phyloP scores from a whole-genome alignment of 225 moss, liverwort and hornwort species.

The Neckera pumila region DNA sequence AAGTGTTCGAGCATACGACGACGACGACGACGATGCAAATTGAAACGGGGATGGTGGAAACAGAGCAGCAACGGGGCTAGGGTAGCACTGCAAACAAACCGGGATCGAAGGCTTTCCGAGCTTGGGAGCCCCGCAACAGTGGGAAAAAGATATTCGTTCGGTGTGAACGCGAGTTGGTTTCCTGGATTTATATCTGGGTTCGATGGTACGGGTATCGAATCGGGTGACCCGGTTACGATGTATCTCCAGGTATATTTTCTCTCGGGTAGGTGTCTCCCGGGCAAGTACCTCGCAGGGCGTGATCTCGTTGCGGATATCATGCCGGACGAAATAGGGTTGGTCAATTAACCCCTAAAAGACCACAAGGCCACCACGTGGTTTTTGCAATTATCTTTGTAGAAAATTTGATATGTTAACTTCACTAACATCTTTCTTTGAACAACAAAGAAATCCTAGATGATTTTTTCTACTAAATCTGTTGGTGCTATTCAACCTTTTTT shows the following conservation, averaged over 20 bases:
- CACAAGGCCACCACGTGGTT: too few species aligned
- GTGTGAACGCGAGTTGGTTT: not conserved
- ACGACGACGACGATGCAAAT: not conserved
- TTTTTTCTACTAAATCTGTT: too few species aligned
- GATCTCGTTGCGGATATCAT: not conserved
- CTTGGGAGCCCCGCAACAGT: not conserved
- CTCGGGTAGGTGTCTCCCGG: not conserved
- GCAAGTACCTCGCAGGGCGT: not conserved
- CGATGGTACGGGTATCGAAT: not conserved
- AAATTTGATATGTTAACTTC: too few species aligned
- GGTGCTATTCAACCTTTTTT: too few species aligned
- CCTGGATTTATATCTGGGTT: not conserved
- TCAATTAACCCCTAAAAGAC: too few species aligned
- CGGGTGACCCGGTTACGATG: not conserved
- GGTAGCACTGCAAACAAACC: not conserved
- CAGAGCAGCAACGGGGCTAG: not conserved
- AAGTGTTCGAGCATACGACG: not conserved
- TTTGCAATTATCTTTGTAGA: too few species aligned
- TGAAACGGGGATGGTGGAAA: not conserved
- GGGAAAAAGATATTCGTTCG: not conserved
- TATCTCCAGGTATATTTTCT: not conserved
- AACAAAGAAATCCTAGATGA: too few species aligned
- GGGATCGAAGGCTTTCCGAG: not conserved
- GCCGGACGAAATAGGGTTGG: too few species aligned
- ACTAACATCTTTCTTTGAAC: too few species aligned